Evolutionary conservation across 805 yeast species (phyloP).

Genomic region (Ogataea nakhonphanomensis): DNA sequence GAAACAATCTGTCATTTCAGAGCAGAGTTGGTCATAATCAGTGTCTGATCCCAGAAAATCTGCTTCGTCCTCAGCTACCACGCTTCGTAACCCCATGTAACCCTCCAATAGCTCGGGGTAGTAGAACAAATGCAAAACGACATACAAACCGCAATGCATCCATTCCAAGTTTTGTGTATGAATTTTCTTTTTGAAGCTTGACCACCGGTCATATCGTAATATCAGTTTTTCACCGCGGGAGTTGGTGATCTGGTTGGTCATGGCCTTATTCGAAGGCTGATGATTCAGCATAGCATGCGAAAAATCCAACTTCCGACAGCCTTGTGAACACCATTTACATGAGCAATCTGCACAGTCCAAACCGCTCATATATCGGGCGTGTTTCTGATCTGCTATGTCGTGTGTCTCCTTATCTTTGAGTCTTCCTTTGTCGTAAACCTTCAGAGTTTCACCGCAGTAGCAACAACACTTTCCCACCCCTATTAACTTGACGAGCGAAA

Average conservation of each 20-base stretch:
- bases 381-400: slow-evolving; percentile 22
- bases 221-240: slow-evolving; percentile 11
- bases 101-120: slow-evolving; percentile 16
- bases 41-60: slow-evolving; percentile 4
- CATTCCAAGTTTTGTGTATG: slow-evolving; percentile 14
- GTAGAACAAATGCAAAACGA: slow-evolving; percentile 22
- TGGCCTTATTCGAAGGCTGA: slow-evolving; percentile 29
- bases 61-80: slow-evolving; percentile 11
- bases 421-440: slow-evolving; percentile 30
- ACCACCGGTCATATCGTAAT: slow-evolving; percentile 26
- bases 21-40: slow-evolving; percentile 13
- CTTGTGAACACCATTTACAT: slow-evolving; percentile 30
- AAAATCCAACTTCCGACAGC: slow-evolving; percentile 28
- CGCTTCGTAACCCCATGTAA: slow-evolving; percentile 18
- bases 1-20: slow-evolving; percentile 21
- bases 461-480: slow-evolving; percentile 32
- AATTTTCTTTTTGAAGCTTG: slow-evolving; percentile 15
- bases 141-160: slow-evolving; percentile 19
- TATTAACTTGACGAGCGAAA: slow-evolving; percentile 26
- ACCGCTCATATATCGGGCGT: slow-evolving; percentile 29
- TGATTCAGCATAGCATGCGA: slow-evolving; percentile 27
- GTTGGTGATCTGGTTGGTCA: slow-evolving; percentile 22
- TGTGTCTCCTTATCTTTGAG: slow-evolving; percentile 20
- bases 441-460: slow-evolving; percentile 32
- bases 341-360: slow-evolving; percentile 31